Conservation (phyloP, 345 rosid genomes). For the Lepidium sativum region DNA sequence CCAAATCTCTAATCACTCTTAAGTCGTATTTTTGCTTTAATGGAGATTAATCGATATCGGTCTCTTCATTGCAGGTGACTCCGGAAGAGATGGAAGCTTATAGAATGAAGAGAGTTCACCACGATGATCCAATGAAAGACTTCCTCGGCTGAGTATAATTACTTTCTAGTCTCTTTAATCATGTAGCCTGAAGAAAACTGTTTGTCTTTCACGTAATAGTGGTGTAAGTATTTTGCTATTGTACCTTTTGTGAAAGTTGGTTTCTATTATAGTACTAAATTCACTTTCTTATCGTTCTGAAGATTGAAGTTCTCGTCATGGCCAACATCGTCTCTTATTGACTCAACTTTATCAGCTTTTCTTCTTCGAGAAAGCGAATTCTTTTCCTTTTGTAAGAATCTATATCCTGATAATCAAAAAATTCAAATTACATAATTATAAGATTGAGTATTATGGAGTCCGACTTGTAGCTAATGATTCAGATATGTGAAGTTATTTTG, state of each 20-base stretch:
- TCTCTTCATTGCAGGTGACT: constrained; percentile 39
- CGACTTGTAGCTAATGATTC: too few species aligned
- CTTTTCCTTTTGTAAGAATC: too few species aligned
- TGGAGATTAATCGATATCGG: background rate
- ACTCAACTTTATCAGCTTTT: background rate
- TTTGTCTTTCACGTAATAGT: background rate
- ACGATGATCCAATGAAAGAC: constrained; percentile 57
- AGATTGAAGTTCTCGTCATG: background rate
- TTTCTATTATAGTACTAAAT: background rate
- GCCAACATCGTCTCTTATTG: background rate
- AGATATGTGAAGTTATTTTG: too few species aligned
- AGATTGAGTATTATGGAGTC: too few species aligned
- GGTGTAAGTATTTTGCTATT: background rate
- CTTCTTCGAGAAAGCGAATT: background rate
- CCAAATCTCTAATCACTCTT: background rate
- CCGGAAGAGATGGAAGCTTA: constrained; percentile 76
- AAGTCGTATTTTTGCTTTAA: background rate
- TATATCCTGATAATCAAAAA: too few species aligned
- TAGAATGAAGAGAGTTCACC: constrained; percentile 63
- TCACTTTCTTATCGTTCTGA: background rate
- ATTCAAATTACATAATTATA: too few species aligned
- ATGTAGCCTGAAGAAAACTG: background rate
- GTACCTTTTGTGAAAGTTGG: background rate
- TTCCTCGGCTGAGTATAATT: background rate
- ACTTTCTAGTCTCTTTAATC: background rate